Evolutionary conservation across 106 monocot species (phyloP).

Genomic region (Posidonia australis): DNA sequence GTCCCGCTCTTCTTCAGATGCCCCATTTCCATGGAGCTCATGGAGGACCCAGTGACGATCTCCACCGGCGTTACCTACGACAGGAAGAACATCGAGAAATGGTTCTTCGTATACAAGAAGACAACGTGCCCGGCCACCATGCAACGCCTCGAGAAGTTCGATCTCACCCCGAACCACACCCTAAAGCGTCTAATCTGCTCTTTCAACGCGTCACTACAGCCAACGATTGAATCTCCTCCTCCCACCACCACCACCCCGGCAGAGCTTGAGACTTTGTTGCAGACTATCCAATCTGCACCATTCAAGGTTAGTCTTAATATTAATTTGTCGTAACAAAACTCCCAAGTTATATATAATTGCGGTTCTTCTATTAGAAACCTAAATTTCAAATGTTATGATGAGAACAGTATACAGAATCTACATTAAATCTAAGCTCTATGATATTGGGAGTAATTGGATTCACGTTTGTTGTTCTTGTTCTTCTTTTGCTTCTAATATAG

Average conservation of each 20-base stretch:
- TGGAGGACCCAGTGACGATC: slow-evolving; percentile 71
- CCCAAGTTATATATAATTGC: too few relatives aligned
- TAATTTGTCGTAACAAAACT: too few relatives aligned
- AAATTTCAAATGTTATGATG: too few relatives aligned
- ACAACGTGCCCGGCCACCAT: slow-evolving; percentile 73
- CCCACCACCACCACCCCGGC: slow-evolving; percentile 1
- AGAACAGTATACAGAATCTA: too few relatives aligned
- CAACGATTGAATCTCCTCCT: background rate
- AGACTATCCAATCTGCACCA: slow-evolving; percentile 34
- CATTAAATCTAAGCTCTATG: too few relatives aligned
- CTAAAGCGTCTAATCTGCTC: slow-evolving; percentile 55
- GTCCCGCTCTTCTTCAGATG: slow-evolving; percentile 43
- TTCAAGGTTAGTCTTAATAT: slow-evolving; percentile 37
- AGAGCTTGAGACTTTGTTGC: slow-evolving; percentile 20
- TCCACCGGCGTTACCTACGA: slow-evolving; percentile 89
- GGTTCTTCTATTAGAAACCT: too few relatives aligned
- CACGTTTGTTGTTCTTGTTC: too few relatives aligned
- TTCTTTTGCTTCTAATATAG: background rate
- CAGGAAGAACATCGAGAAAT: slow-evolving; percentile 56
- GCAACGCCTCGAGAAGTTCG: slow-evolving; percentile 34
- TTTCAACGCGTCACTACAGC: slow-evolving; percentile 5
- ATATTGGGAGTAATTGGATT: too few relatives aligned
- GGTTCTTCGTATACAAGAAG: slow-evolving; percentile 57
- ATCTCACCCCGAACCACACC: slow-evolving; percentile 73
- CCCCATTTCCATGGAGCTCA: slow-evolving; percentile 81